Evolutionary conservation across 495 filamentous ascomycete species (phyloP).

Genomic region (Aspergillus biplanus): DNA sequence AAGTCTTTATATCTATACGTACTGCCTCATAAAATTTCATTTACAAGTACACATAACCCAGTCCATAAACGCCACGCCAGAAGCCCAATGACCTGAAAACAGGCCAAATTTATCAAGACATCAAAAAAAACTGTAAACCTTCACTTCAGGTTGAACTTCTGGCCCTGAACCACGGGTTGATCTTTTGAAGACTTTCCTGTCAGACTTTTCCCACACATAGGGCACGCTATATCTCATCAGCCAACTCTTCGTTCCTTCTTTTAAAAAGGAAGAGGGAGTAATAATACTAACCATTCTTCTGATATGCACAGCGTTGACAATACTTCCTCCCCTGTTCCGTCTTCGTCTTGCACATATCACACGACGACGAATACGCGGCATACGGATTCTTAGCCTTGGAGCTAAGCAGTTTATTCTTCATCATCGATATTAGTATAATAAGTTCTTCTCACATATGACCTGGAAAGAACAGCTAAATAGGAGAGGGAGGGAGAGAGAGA

Average conservation of each 20-base stretch:
- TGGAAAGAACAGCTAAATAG: slow-evolving; percentile 5
- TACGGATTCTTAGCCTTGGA: slow-evolving; percentile 72
- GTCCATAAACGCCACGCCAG: slow-evolving; percentile 15
- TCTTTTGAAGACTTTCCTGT: slow-evolving; percentile 50
- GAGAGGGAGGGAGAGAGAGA: too few relatives aligned
- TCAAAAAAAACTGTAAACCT: slow-evolving; percentile 2
- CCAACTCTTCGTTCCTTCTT: slow-evolving; percentile 3
- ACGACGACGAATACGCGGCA: slow-evolving; percentile 66
- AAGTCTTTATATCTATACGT: not conserved
- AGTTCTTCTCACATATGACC: slow-evolving; percentile 11
- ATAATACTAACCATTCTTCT: slow-evolving; percentile 56
- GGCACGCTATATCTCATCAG: slow-evolving; percentile 52
- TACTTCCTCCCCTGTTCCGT: slow-evolving; percentile 62
- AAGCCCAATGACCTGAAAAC: not conserved
- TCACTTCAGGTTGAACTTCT: slow-evolving; percentile 70
- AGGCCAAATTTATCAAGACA: not conserved
- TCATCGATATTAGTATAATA: not conserved
- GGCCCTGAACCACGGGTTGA: slow-evolving; percentile 61
- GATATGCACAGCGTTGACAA: slow-evolving; percentile 71
- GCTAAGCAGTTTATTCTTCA: slow-evolving; percentile 68
- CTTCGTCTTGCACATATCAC: slow-evolving; percentile 66
- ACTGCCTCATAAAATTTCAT: slow-evolving; percentile 23
- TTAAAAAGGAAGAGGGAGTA: not conserved
- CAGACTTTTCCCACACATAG: slow-evolving; percentile 66
- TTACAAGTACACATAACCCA: not conserved